Evolutionary conservation across 345 rosid genomes (phyloP), one percentile per base, ranked within the genome.

Genomic region (Erodium maritimum): DNA sequence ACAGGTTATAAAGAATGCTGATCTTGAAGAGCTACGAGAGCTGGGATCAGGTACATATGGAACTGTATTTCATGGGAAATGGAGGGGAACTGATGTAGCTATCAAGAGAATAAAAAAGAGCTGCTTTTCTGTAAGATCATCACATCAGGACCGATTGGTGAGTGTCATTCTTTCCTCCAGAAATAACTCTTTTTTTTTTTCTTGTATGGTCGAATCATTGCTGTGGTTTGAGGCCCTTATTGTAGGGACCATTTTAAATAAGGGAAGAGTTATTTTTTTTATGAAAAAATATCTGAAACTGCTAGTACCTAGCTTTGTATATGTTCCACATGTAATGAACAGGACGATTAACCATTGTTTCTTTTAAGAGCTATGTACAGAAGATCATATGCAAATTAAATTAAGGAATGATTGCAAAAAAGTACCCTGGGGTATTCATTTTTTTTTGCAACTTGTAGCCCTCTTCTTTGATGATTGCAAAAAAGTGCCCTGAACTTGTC

Each of bases 81-180:
- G 98, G 96, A 84, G 95, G 67, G 98, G 98, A 61, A 88, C 96
- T 34, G 96, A 86, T 72, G 95, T 91, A 45, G 98, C 96, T 62
- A 86, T 91, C 57, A 88, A 91, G 74, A 76, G 95, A 66, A 91
- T 91, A 17, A 91, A 86, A 73, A 82, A 86, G 33, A 84, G 90
- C 54, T 86, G 95, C 69, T 91, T 91, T 65, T 70, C 76, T 3
- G 96, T 93, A 52, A 77, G 83, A 68, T 71, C 80, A 52, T 88
- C 95, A 0, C 91, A 91, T 79, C 85, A 80, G 78, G 95, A 87
- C 67, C 71, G 85, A 58, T 71, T 87, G 88, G 95, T 90, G 56
- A 42, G 82, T 42, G 48, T 3, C 48, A 42, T 42, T 42, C 48
- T 29, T 29, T 29, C 37, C 9, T 29, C 48, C 48, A 42, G 48